Percentiles rank a stretch among this genome's conserved stretches.
Conservation (phyloP, 2,329 filamentous ascomycete genomes). For the Thelonectria blattea region DNA sequence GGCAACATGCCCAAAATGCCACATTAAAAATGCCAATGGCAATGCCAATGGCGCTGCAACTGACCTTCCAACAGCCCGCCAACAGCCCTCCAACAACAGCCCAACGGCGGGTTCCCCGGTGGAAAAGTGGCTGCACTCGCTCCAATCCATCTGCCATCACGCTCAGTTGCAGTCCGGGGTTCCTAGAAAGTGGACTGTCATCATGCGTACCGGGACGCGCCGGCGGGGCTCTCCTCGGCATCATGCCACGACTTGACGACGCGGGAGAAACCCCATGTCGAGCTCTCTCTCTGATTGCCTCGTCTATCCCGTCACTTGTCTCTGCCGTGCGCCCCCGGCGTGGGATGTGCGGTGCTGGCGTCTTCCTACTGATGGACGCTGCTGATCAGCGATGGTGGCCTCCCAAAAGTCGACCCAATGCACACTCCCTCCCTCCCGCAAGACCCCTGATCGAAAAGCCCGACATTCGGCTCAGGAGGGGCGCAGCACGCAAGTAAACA, state of each 20-base stretch:
- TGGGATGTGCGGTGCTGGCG: background rate
- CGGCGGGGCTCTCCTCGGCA: constrained; percentile 29
- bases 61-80: too few relatives aligned
- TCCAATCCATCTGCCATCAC: background rate
- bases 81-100: background rate
- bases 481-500: constrained; percentile 5
- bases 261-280: constrained; percentile 17
- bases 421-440: background rate
- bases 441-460: background rate
- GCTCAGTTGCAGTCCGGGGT: constrained; percentile 10
- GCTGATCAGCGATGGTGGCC: background rate
- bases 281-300: background rate
- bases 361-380: constrained; percentile 4
- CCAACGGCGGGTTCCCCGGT: constrained; percentile 17
- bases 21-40: background rate
- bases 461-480: constrained; percentile 2
- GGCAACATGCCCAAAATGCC: constrained; percentile 4
- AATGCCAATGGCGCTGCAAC: background rate
- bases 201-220: constrained; percentile 36
- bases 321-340: too few relatives aligned
- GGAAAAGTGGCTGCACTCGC: constrained; percentile 1
- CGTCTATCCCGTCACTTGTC: constrained; percentile 3
- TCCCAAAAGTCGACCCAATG: constrained; percentile 5
- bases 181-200: constrained; percentile 37
- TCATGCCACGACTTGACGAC: constrained; percentile 35